phyloP scores from a whole-genome alignment of 345 rosid species.

The Moringa oleifera region DNA sequence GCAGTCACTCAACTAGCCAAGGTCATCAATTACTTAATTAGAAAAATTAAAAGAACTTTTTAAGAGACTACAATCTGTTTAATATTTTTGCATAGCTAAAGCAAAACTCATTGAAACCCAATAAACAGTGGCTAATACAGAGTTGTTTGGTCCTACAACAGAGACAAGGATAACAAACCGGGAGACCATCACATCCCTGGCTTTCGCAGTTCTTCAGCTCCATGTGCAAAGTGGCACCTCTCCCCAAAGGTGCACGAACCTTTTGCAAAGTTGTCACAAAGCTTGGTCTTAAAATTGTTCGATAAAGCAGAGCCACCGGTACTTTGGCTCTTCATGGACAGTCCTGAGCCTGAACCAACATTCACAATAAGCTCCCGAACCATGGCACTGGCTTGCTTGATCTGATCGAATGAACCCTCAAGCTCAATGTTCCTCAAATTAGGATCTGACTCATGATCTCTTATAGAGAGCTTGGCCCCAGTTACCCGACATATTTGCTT shows the following conservation, averaged over 20 bases:
- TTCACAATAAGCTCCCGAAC: slow-evolving; percentile 79
- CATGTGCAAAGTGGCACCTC: slow-evolving; percentile 91
- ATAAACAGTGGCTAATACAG: slow-evolving; percentile 11
- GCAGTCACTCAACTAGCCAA: too few relatives aligned
- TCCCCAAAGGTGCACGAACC: slow-evolving; percentile 88
- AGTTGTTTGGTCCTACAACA: slow-evolving; percentile 3
- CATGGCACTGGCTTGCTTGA: slow-evolving; percentile 93
- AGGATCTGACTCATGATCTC: slow-evolving; percentile 80
- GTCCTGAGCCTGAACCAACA: slow-evolving; percentile 44
- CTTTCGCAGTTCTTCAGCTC: slow-evolving; percentile 63
- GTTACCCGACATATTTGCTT: slow-evolving; percentile 85
- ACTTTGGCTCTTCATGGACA: slow-evolving; percentile 24
- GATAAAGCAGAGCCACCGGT: slow-evolving; percentile 17
- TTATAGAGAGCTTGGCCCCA: slow-evolving; percentile 84
- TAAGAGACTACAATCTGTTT: too few relatives aligned
- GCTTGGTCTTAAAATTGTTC: slow-evolving; percentile 74
- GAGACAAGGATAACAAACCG: background rate
- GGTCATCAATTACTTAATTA: too few relatives aligned
- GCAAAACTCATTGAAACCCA: slow-evolving; percentile 7
- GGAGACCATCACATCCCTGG: slow-evolving; percentile 24
- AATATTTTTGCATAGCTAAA: slow-evolving; percentile 4
- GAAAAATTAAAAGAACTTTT: too few relatives aligned
- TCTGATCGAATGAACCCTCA: slow-evolving; percentile 96
- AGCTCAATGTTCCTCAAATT: slow-evolving; percentile 84
- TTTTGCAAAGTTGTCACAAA: slow-evolving; percentile 67